These are phyloP conservation scores for Ophiostoma piceae DNA, from an alignment of 2,329 filamentous ascomycete genomes.

Conservation along the genomic window DNA sequence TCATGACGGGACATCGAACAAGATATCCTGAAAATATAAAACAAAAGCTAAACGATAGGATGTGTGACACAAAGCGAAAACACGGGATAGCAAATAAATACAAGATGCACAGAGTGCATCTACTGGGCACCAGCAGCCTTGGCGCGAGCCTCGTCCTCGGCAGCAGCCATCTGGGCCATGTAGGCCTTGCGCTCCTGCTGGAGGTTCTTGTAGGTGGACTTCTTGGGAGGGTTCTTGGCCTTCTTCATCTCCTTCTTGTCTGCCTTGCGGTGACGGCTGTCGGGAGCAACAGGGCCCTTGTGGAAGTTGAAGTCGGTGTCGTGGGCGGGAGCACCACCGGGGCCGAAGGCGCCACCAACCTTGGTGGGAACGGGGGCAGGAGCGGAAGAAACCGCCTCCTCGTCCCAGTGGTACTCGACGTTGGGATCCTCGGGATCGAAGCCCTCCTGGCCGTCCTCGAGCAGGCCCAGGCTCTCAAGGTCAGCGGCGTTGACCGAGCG, in stretches of 20 bases:
- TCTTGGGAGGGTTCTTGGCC: background rate
- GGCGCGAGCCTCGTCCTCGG: background rate
- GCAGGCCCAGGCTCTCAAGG: background rate
- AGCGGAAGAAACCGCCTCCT: no score
- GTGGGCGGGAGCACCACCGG: background rate
- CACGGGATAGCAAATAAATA: background rate
- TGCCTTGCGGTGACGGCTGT: background rate
- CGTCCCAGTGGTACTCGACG: background rate
- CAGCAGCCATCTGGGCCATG: background rate
- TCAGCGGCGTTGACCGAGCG: background rate
- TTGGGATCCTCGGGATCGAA: background rate
- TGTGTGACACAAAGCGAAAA: no score
- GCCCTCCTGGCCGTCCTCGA: background rate
- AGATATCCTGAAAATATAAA: no score
- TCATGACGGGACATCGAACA: no score
- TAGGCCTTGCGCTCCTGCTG: constrained; percentile 7
- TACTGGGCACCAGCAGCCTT: background rate
- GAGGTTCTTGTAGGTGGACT: background rate
- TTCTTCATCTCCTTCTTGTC: constrained; percentile 3
- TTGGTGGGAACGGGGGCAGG: background rate
- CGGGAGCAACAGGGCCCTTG: background rate
- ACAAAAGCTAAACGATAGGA: no score
- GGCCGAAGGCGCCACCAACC: background rate
- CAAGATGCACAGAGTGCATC: background rate
- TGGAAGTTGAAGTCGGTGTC: background rate